Conservation (phyloP, 352 stramenopile genomes). For the Blastocystis hominis region DNA sequence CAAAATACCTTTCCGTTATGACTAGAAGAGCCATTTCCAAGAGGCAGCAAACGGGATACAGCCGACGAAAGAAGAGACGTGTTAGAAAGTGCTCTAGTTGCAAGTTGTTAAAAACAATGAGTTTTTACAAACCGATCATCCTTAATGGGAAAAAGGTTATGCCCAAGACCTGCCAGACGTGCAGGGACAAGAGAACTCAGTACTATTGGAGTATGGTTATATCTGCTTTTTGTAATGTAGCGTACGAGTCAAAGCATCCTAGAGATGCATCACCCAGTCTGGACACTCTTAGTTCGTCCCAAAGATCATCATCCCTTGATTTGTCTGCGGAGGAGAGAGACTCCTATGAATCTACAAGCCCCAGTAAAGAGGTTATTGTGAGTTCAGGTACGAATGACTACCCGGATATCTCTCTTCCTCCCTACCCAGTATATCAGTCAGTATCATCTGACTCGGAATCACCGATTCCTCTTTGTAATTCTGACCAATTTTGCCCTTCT, state of each 20-base stretch:
- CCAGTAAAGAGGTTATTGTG: too few relatives aligned
- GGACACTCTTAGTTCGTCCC: neutral
- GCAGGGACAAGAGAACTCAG: neutral
- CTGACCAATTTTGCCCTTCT: neutral
- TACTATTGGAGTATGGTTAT: constrained; percentile 26
- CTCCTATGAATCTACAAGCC: too few relatives aligned
- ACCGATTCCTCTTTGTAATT: neutral
- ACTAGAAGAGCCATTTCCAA: constrained; percentile 18
- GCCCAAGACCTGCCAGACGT: constrained; percentile 35
- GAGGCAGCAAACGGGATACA: neutral
- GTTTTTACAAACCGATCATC: constrained; percentile 46
- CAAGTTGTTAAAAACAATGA: constrained; percentile 2
- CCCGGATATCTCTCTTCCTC: neutral
- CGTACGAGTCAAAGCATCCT: neutral
- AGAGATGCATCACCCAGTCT: neutral
- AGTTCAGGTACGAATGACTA: neutral
- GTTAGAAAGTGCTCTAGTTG: constrained; percentile 46
- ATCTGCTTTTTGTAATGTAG: neutral
- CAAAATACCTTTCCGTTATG: neutral
- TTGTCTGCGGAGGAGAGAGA: too few relatives aligned
- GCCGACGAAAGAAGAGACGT: neutral
- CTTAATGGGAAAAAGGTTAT: constrained; percentile 45
- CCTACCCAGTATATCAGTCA: neutral
- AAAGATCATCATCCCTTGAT: too few relatives aligned
- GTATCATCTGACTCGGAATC: neutral